Conservation (phyloP, 176 grass and related monocot species). For the Eragrostis curvula region DNA sequence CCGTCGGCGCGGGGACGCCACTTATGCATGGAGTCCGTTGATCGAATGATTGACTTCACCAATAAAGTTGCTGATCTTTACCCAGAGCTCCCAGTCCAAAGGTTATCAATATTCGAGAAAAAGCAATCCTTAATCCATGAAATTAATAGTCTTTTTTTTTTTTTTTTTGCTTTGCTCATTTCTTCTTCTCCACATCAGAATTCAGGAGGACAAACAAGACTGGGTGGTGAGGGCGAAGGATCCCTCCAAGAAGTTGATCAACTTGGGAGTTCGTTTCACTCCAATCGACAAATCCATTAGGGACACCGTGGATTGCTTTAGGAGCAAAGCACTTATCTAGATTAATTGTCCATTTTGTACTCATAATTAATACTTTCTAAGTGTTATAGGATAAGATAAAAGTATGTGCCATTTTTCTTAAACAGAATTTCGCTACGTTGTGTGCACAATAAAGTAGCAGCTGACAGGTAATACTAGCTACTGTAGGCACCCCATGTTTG, state of each 20-base stretch:
- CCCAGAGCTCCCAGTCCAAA: slow-evolving; percentile 50
- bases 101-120: slow-evolving; percentile 26
- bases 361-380: no score
- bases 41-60: slow-evolving; percentile 32
- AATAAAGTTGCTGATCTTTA: slow-evolving; percentile 49
- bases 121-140: background rate
- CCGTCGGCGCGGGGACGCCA: slow-evolving; percentile 49
- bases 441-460: no score
- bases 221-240: slow-evolving; percentile 51
- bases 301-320: slow-evolving; percentile 51
- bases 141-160: background rate
- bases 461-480: no score
- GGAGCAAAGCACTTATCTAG: slow-evolving; percentile 55
- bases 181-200: slow-evolving; percentile 15
- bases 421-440: no score
- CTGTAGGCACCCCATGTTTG: no score
- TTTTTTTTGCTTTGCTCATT: background rate
- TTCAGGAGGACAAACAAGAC: slow-evolving; percentile 56
- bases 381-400: no score
- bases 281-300: slow-evolving; percentile 44
- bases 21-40: slow-evolving; percentile 47
- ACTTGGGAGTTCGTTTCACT: slow-evolving; percentile 55
- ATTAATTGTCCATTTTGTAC: no score
- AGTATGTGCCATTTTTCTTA: no score
- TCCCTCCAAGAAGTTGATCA: slow-evolving; percentile 58